Base-by-base conservation (phyloP, 2,329 filamentous ascomycete species). In the Trichoderma pleuroti region DNA sequence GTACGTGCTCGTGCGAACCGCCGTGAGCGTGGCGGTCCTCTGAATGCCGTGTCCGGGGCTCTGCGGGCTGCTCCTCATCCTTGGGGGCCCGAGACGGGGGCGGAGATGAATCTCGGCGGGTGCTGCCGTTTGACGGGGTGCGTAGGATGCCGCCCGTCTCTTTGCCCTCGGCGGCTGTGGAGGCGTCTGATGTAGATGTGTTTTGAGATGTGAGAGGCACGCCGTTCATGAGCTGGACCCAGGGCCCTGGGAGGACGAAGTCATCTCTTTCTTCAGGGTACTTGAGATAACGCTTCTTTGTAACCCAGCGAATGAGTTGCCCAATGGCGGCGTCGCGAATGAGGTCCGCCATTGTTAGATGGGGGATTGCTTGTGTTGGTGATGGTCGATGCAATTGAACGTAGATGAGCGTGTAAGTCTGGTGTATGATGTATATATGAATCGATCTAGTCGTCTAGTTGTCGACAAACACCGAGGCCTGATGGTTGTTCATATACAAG, bases 201-300 rank as follows among this genome's bases (percentile, higher is more conserved):
- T 74, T 70, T 57, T 68, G 71, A 10, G 56, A 39, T 26, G 34
- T 63, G 66, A 76, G 59, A 46, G 72, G 21, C 28, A 65, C 72
- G 70, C 78, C 76, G 73, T 81, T 77, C 34, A 82, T 60, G 49
- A 82, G 75, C n/a, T 75, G 73, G 36, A 79, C 70, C 80, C 81
- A 82, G 1, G 78, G 71, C 26, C 78, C 76, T 4, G 87, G 88
- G 5, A 86, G 80, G 70, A 84, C 75, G 74, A 90, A 91, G 74
- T 81, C 86, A 26, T 84, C 74, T 71, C 80, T 81, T 73, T 91
- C 89, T 80, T 90, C 88, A 18, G 88, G 87, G 72, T 90, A 90
- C 71, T 84, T 82, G 14, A 91, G 80, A 56, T 86, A 76, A 54
- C 79, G 82, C 75, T 88, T 88, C 36, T 79, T 78, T 3, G 87